Evolutionary conservation across 306 rosid genomes (phyloP).

Genomic region (Benincasa hispida): DNA sequence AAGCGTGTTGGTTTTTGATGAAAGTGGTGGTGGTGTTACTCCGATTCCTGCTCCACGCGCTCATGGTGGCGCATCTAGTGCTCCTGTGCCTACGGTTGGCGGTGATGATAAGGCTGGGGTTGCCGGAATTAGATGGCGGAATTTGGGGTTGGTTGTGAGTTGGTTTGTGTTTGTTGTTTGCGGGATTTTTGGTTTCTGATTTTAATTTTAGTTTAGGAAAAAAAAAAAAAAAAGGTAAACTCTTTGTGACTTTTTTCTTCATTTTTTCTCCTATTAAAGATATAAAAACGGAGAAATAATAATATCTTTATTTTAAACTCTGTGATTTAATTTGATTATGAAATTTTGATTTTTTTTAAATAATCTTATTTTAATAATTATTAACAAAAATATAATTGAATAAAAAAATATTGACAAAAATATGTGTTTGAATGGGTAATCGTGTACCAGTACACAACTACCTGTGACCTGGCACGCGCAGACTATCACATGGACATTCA

Average conservation of each 20-base stretch:
- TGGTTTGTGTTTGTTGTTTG: not conserved
- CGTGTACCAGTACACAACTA: too few relatives aligned
- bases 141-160: not conserved
- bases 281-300: too few relatives aligned
- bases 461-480: too few relatives aligned
- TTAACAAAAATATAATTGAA: too few relatives aligned
- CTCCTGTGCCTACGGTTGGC: not conserved
- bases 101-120: not conserved
- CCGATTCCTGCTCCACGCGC: not conserved
- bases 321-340: too few relatives aligned
- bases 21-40: not conserved
- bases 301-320: too few relatives aligned
- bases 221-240: not conserved
- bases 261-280: not conserved
- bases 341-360: too few relatives aligned
- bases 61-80: not conserved
- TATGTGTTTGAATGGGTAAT: too few relatives aligned
- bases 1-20: not conserved
- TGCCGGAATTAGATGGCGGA: not conserved
- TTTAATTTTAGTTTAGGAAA: not conserved
- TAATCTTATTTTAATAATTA: too few relatives aligned
- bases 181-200: not conserved
- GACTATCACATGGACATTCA: too few relatives aligned
- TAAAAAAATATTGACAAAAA: too few relatives aligned
- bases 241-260: too few relatives aligned